These are phyloP conservation scores for Fusarium sp. DNA, from an alignment of 2,329 filamentous ascomycete genomes.

Conservation along the genomic window DNA sequence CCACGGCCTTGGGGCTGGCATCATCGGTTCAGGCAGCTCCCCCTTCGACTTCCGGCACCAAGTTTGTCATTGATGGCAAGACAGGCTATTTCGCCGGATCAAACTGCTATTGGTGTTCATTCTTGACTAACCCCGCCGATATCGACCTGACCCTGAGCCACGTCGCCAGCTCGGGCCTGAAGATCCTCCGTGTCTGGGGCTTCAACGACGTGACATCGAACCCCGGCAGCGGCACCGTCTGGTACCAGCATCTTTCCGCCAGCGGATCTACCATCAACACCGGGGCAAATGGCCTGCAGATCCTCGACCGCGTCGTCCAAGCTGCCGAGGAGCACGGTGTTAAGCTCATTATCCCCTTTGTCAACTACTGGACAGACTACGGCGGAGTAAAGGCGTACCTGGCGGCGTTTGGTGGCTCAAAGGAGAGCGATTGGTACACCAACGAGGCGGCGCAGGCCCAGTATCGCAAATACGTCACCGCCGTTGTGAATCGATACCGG, in stretches of 20 bases:
- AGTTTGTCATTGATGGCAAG: slow-evolving; percentile 61
- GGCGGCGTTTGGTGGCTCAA: slow-evolving; percentile 68
- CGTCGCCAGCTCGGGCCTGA: slow-evolving; percentile 65
- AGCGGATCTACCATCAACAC: slow-evolving; percentile 71
- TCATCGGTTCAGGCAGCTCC: neutral
- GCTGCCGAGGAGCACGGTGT: slow-evolving; percentile 72
- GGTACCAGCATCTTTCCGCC: slow-evolving; percentile 67
- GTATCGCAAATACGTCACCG: slow-evolving; percentile 67
- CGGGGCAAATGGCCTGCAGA: slow-evolving; percentile 71
- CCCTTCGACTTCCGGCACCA: slow-evolving; percentile 40
- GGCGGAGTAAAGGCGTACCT: slow-evolving; percentile 76
- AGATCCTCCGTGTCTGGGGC: slow-evolving; percentile 72
- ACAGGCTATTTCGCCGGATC: slow-evolving; percentile 67
- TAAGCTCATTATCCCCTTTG: slow-evolving; percentile 75
- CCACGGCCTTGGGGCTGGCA: neutral
- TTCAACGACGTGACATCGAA: slow-evolving; percentile 71
- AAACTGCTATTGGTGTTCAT: slow-evolving; percentile 71
- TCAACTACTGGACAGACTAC: slow-evolving; percentile 79
- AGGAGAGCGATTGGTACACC: slow-evolving; percentile 69
- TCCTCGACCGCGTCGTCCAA: slow-evolving; percentile 74
- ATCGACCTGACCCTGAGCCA: slow-evolving; percentile 68
- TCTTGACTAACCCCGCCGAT: slow-evolving; percentile 67
- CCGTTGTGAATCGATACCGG: slow-evolving; percentile 65
- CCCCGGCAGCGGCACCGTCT: slow-evolving; percentile 55
- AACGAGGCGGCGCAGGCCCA: slow-evolving; percentile 66